phyloP scores from a whole-genome alignment of 2,329 filamentous ascomycete genomes.

The Colletotrichum eremochloae region DNA sequence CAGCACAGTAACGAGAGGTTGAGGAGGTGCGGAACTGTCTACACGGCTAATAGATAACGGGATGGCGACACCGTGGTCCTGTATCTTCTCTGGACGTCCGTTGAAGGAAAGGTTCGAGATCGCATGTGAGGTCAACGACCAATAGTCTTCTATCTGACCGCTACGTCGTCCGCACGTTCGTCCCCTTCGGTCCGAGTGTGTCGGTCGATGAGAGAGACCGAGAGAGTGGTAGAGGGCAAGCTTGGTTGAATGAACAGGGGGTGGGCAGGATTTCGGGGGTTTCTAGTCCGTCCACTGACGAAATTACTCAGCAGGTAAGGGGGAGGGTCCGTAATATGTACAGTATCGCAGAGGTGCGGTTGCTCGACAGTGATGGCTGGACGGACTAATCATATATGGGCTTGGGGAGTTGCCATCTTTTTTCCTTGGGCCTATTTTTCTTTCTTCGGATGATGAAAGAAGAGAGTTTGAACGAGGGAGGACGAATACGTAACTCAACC shows the following conservation, averaged over 20 bases:
- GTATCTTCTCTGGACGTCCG: conserved; percentile 7
- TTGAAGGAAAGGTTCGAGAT: conserved; percentile 30
- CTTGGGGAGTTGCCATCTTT: not conserved
- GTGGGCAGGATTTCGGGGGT: conserved; percentile 19
- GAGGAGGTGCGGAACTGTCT: conserved; percentile 16
- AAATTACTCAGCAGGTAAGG: conserved; percentile 36
- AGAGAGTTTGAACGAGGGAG: conserved; percentile 32
- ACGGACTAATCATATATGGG: not conserved
- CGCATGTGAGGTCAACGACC: conserved; percentile 29
- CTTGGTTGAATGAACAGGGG: conserved; percentile 16
- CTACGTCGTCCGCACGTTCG: conserved; percentile 24
- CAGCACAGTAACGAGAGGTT: conserved; percentile 19
- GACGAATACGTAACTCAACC: conserved; percentile 31
- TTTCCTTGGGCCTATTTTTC: not conserved
- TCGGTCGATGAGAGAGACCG: conserved; percentile 16
- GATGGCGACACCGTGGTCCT: conserved; percentile 17
- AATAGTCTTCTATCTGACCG: conserved; percentile 28
- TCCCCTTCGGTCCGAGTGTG: conserved; percentile 23
- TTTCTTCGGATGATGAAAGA: conserved; percentile 33
- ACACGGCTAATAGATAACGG: conserved; percentile 30
- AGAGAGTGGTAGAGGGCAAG: conserved; percentile 8
- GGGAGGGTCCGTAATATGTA: not conserved
- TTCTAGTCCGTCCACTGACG: conserved; percentile 12
- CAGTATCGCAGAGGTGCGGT: not conserved
- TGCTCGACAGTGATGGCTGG: not conserved